Base-by-base conservation (phyloP, 2,329 filamentous ascomycete genomes). In the Penicillium sp. region DNA sequence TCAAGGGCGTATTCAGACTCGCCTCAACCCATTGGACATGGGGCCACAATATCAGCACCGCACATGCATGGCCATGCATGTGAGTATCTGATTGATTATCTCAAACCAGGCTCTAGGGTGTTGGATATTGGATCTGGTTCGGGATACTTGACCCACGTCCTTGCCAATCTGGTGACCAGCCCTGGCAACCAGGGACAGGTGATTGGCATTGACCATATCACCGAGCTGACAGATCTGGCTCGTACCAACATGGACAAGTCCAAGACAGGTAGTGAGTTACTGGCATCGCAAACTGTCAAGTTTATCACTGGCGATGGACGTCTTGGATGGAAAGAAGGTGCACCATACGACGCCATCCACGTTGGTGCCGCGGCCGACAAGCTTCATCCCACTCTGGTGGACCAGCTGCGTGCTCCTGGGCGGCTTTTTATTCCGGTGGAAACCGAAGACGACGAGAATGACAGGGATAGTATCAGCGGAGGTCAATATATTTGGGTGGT, bases 321-420 rank as follows among this genome's bases (percentile, higher is more conserved):
- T 6, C 80, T 82, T 58, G 88, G 88, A 1, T 87, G 82, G 81
- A 66, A 79, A 2, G 82, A 80, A 74, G 54, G 75, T 66, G 65
- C 83, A 76, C 58, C 85, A 0, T 99, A 93, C 80, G 91, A 97
- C 79, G 92, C 89, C 3, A 97, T 99, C 56, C 94, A 97, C 70
- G 94, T 97, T 3, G 94, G 94, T 0, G 94, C 94, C 0, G 89
- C 91, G 8, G 93, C 93, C 0, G 82, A 77, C 25, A 82, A 85
- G 67, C 75, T 96, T 52, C 92, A 96, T 69, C 69, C 82, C 18
- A 82, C 83, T 56, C 74, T 97, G 61, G 75, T 96, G 44, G 82
- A 86, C 31, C 94, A 97, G 77, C 76, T 99, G 62, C 85, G 85
- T 60, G 77, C 82, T 3, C 93, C 93, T 0, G 94, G 94, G 0